phyloP scores from a whole-genome alignment of 148 eudicot species.

The Simmondsia chinensis region DNA sequence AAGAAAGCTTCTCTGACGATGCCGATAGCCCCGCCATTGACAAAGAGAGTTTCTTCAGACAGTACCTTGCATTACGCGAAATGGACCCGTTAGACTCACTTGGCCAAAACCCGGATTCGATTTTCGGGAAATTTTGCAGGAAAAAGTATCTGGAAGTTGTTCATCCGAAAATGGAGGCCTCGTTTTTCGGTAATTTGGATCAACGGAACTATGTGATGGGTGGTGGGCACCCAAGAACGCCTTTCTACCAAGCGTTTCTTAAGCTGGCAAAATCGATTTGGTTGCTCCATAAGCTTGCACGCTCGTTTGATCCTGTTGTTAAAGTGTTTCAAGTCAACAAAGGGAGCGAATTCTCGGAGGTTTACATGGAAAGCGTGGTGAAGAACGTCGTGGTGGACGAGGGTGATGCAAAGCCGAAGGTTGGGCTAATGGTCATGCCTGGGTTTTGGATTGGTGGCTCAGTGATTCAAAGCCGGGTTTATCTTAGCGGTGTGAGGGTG shows the following conservation, averaged over 20 bases:
- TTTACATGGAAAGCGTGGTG: conserved; percentile 81
- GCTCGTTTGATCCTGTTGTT: conserved; percentile 76
- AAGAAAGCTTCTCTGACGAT: conserved; percentile 58
- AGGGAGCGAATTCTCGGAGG: conserved; percentile 77
- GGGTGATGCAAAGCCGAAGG: conserved; percentile 52
- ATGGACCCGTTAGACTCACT: conserved; percentile 84
- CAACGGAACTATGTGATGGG: conserved; percentile 75
- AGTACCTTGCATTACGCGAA: conserved; percentile 76
- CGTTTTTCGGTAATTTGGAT: conserved; percentile 90
- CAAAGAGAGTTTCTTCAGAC: conserved; percentile 65
- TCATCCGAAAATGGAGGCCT: conserved; percentile 92
- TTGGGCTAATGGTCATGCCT: conserved; percentile 94
- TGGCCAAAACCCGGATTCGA: conserved; percentile 79
- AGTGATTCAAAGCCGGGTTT: conserved; percentile 68
- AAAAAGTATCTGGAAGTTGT: conserved; percentile 61
- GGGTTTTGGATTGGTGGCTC: conserved; percentile 85
- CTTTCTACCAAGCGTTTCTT: conserved; percentile 87
- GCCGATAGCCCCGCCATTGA: conserved; percentile 26
- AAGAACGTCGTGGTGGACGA: conserved; percentile 44
- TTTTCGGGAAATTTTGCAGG: conserved; percentile 76
- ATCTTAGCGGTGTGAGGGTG: conserved; percentile 57
- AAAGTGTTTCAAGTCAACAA: conserved; percentile 74
- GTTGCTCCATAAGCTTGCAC: conserved; percentile 80
- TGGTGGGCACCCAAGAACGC: conserved; percentile 95
- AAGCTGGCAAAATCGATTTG: conserved; percentile 85